Base-by-base conservation (phyloP, 2,329 filamentous ascomycete genomes). In the Xylariaceae sp. region DNA sequence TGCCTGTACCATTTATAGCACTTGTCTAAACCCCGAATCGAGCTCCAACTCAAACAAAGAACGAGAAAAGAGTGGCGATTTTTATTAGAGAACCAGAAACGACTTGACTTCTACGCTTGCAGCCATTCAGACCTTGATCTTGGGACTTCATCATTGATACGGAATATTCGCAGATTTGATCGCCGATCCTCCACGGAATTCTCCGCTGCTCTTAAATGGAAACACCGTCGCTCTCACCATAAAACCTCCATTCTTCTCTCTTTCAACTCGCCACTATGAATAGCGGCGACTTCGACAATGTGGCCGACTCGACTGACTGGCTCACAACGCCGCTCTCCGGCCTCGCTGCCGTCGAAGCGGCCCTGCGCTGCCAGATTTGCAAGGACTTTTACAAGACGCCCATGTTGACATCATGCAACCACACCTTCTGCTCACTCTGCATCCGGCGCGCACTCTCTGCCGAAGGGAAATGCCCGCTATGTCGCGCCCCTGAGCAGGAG, bases 361-460 rank as follows among this genome's bases (percentile, higher is more conserved):
- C 92, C 2, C 80, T 99, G 17, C 90, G 94, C 67, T 99, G 94
- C 75, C 90, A 97, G 74, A 89, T 99, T 61, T 99, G 94, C 83
- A 97, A 97, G 73, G 95, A 99, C 74, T 96, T 97, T 75, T 97
- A 90, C 77, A 86, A 86, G 62, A 96, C 92, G 54, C 94, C 94
- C 0, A 94, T 99, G 84, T 88, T 97, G 63, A 99, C 94, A 0
- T 89, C 90, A 1, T 99, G 94, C 76, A 89, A 86, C 56, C 94
- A 99, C 73, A 97, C 94, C 0, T 99, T 99, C 71, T 99, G 94
- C 79, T 97, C 93, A 5, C 78, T 96, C 56, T 99, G 94, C 73
- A 97, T 99, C 72, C 88, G 94, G 35, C 83, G 92, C 63, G 91
- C 89, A 61, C 81, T 99, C 0, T 87, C 88, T 1, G 82, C 84